phyloP scores from a whole-genome alignment of 495 filamentous ascomycete species.

The Thermothielavioides terrestris region DNA sequence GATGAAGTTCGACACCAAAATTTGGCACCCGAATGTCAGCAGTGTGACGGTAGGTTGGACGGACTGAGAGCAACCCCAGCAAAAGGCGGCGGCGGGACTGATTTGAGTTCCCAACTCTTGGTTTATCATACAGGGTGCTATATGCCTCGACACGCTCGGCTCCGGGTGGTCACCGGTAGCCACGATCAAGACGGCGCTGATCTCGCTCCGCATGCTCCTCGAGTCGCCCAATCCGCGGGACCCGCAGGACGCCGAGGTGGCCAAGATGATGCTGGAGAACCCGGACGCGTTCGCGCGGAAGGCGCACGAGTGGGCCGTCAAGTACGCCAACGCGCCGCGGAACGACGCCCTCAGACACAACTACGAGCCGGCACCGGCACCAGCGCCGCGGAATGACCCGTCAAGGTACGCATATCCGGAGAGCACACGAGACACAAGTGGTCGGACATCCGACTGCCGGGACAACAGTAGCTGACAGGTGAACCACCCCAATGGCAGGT shows the following conservation, averaged over 20 bases:
- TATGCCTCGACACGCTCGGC: slow-evolving; percentile 91
- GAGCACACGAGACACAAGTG: no score
- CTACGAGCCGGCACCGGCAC: slow-evolving; percentile 7
- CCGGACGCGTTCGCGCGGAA: slow-evolving; percentile 72
- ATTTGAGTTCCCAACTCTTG: no score
- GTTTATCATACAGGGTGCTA: slow-evolving; percentile 64
- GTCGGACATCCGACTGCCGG: no score
- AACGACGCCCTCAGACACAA: slow-evolving; percentile 14
- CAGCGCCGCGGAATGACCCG: slow-evolving; percentile 24
- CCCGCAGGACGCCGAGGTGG: slow-evolving; percentile 94
- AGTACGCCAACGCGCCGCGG: slow-evolving; percentile 71
- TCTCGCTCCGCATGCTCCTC: slow-evolving; percentile 88
- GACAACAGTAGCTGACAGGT: not conserved
- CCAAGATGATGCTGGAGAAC: slow-evolving; percentile 74
- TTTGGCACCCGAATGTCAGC: slow-evolving; percentile 98
- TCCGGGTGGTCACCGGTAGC: slow-evolving; percentile 88
- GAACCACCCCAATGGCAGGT: slow-evolving; percentile 41
- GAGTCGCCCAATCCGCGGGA: slow-evolving; percentile 92
- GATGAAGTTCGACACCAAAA: slow-evolving; percentile 90
- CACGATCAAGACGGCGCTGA: slow-evolving; percentile 88
- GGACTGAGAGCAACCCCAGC: no score
- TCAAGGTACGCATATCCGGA: slow-evolving; percentile 26
- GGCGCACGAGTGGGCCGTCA: slow-evolving; percentile 83
- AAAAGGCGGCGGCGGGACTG: no score
- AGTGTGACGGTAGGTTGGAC: slow-evolving; percentile 76